phyloP scores from a whole-genome alignment of 805 yeast species.

The Wickerhamiella azyma region DNA sequence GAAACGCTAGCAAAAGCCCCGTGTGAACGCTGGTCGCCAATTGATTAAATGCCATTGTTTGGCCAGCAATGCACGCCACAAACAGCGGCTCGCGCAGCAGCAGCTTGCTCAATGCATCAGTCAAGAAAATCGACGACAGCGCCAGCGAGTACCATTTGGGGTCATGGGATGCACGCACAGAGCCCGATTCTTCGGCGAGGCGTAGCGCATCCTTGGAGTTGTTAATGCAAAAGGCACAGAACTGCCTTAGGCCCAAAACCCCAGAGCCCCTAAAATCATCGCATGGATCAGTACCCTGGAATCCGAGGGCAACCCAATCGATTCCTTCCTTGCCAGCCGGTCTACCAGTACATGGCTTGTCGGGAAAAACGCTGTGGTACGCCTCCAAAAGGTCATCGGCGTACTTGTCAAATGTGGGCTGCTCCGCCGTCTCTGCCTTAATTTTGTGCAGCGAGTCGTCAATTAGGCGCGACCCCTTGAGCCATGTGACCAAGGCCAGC shows the following conservation, averaged over 20 bases:
- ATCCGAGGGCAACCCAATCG: conserved; percentile 28
- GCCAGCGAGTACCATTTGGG: conserved; percentile 26
- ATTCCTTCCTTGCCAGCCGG: conserved; percentile 4
- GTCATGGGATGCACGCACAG: conserved; percentile 7
- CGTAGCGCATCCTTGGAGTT: conserved; percentile 10
- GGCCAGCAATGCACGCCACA: conserved; percentile 7
- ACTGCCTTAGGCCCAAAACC: conserved; percentile 19
- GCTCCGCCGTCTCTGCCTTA: not conserved
- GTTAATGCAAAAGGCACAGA: conserved; percentile 16
- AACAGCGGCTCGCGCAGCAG: conserved; percentile 12
- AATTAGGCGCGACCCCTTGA: not conserved
- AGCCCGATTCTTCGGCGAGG: conserved; percentile 20
- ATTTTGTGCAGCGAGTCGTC: not conserved
- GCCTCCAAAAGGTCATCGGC: not conserved
- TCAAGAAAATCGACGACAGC: conserved; percentile 23
- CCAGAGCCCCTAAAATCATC: conserved; percentile 29
- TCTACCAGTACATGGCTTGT: not conserved
- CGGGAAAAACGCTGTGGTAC: not conserved
- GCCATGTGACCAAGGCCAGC: conserved; percentile 3
- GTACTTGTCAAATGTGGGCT: not conserved
- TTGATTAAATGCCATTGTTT: not conserved
- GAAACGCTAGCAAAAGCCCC: conserved; percentile 17
- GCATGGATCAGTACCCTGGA: conserved; percentile 28
- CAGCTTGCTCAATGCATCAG: conserved; percentile 11
- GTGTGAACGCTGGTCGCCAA: conserved; percentile 13